These are phyloP conservation scores for Pseudozyma sp. DNA, from an alignment of 1,284 basidiomycete genomes.

Conservation along the genomic window DNA sequence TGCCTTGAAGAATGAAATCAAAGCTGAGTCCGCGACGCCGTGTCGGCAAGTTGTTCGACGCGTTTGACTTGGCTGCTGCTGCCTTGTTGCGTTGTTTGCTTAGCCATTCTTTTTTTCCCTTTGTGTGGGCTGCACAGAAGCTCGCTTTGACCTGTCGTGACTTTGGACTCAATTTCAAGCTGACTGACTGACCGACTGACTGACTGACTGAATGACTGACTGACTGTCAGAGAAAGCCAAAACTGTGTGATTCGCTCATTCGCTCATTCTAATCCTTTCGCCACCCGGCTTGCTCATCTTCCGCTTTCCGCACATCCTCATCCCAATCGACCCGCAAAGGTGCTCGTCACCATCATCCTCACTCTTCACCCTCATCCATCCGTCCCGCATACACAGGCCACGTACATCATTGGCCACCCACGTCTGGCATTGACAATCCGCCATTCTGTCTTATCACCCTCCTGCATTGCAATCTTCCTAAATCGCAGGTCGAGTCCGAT, in stretches of 20 bases:
- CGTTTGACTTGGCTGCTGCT: background rate
- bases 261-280: constrained; percentile 9
- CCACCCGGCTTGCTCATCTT: constrained; percentile 5
- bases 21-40: constrained; percentile 1
- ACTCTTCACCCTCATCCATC: background rate
- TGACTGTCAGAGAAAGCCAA: background rate
- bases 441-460: constrained; percentile 2
- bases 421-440: background rate
- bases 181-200: constrained; percentile 11
- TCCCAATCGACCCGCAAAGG: background rate
- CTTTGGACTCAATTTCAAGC: background rate
- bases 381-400: background rate
- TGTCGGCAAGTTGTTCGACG: background rate
- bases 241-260: constrained; percentile 3
- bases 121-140: constrained; percentile 8
- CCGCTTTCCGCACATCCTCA: background rate
- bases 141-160: constrained; percentile 8
- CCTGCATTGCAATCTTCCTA: background rate
- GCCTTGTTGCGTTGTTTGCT: background rate
- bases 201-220: constrained; percentile 7
- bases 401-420: background rate
- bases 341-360: constrained; percentile 15
- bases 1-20: background rate
- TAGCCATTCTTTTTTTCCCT: constrained; percentile 2
- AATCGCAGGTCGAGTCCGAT: constrained; percentile 31